Conservation (phyloP, 345 rosid species). For the Eucalyptus camaldulensis region DNA sequence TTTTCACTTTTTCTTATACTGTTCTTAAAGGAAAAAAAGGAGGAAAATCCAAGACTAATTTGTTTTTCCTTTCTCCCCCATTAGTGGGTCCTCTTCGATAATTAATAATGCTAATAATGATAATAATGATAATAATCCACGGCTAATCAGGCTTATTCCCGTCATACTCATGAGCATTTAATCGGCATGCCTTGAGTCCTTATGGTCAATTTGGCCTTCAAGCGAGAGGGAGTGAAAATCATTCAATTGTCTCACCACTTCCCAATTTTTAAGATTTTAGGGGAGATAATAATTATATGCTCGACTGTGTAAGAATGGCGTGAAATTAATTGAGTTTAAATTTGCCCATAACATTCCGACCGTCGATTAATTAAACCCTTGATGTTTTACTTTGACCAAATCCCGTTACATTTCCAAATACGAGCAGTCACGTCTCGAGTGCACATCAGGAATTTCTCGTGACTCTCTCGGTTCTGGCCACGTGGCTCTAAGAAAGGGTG, state of each 20-base stretch:
- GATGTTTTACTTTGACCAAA: neutral
- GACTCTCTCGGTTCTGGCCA: neutral
- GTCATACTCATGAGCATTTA: neutral
- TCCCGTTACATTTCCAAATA: neutral
- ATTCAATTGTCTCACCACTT: neutral
- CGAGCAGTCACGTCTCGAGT: accelerated
- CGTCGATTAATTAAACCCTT: accelerated
- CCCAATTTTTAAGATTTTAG: neutral
- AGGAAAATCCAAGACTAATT: neutral
- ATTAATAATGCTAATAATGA: neutral
- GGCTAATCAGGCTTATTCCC: neutral
- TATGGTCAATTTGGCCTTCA: neutral
- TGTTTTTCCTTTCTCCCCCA: neutral
- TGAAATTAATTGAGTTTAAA: neutral
- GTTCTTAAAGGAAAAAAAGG: neutral
- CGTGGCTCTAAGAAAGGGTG: neutral
- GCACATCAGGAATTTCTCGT: accelerated
- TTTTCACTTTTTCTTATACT: neutral
- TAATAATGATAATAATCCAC: neutral
- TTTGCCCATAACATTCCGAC: accelerated
- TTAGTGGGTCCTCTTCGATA: neutral
- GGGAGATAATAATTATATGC: neutral
- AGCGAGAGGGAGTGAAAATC: neutral
- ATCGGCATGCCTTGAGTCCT: neutral
- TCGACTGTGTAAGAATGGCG: accelerated